These are phyloP conservation scores for Ophiostoma pallidulum DNA, from an alignment of 2,329 filamentous ascomycete genomes.

Conservation along the genomic window DNA sequence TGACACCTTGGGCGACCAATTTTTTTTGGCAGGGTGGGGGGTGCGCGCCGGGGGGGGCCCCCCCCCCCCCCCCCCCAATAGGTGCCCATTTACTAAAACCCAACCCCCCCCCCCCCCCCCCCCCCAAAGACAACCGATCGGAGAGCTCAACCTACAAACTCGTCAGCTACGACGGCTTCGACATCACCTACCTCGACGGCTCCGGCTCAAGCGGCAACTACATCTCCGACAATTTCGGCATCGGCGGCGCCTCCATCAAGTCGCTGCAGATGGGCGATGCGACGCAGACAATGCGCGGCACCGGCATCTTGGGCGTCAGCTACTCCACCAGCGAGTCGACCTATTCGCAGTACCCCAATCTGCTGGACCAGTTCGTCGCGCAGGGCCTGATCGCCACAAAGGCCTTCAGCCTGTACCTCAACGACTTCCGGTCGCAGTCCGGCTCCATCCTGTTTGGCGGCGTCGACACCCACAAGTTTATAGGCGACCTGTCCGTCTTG, in stretches of 20 bases:
- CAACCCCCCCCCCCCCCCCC: background rate
- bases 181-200: conserved; percentile 52
- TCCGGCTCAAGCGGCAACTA: conserved; percentile 47
- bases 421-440: conserved; percentile 43
- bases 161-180: conserved; percentile 36
- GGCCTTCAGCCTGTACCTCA: conserved; percentile 60
- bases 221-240: conserved; percentile 44
- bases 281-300: conserved; percentile 35
- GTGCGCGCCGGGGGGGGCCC: background rate
- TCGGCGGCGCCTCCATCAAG: conserved; percentile 40
- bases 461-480: conserved; percentile 58
- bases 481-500: conserved; percentile 44
- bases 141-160: conserved; percentile 40
- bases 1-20: conserved; percentile 31
- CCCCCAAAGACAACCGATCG: conserved; percentile 28
- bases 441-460: conserved; percentile 62
- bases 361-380: conserved; percentile 54
- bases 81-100: background rate
- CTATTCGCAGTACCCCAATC: conserved; percentile 38
- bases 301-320: conserved; percentile 51
- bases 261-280: conserved; percentile 49
- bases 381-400: conserved; percentile 52
- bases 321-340: conserved; percentile 43
- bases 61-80: no score
- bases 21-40: conserved; percentile 22